Base-by-base conservation (phyloP, 202 grass and related monocot genomes). In the Musa balbisiana region DNA sequence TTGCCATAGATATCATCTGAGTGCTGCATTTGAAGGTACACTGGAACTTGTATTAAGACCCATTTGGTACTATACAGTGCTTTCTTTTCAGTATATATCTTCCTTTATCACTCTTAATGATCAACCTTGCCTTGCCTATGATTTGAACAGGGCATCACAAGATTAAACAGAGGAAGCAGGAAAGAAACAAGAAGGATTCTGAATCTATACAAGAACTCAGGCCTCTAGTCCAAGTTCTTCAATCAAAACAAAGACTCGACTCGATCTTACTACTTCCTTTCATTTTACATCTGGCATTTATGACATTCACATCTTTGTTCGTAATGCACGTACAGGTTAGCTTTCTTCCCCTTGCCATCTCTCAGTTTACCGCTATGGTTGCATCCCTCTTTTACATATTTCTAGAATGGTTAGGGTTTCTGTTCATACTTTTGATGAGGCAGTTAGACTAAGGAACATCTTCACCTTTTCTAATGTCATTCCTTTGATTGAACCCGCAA, bases 291-390 rank as follows among this genome's bases (percentile, higher is more conserved):
- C 80, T 98, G 65, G 76, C 81, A 2, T 89, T 98, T 76, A 86
- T 94, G 88, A 84, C 80, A 81, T 92, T 86, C 62, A 92, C 80
- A 0, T 88, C 95, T n/a, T 92, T 92, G 64, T 98, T 94, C 26
- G 68, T 98, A 72, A 98, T 98, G 91, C 91, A 98, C 25, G 88
- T 98, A 58, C 88, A 98, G 87, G 95, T 98, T 59, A 87, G 76
- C 62, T 81, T 66, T 64, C 17, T 53, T 52, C 49, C 26, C 4
- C 60, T 14, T 76, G 58, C 19, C 29, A 51, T 63, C 12, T 24
- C 27, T 17, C 3, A 69, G 14, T 69, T 21, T 69, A 0, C 3
- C 11, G 9, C 19, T 9, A 43, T 10, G 12, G 9, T 50, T 49
- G 19, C 25, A 51, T 20, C 6, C 11, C 9, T 27, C 63, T 27